phyloP scores from a whole-genome alignment of 345 rosid species.

The Hirschfeldia incana region DNA sequence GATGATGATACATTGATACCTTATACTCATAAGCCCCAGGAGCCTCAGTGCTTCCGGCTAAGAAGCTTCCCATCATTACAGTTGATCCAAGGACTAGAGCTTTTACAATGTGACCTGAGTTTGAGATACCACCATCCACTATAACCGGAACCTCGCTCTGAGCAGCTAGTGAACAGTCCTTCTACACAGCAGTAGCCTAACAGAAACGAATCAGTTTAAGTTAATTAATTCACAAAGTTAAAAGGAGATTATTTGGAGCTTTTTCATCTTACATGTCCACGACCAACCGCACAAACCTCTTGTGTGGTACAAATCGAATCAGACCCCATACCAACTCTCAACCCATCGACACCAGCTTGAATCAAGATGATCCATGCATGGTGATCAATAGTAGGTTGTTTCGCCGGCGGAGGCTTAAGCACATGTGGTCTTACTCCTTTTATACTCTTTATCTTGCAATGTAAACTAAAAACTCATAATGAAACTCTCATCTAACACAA shows the following conservation, averaged over 20 bases:
- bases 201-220: not conserved
- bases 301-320: constrained; percentile 96
- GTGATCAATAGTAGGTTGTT: too few relatives aligned
- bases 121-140: constrained; percentile 97
- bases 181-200: constrained; percentile 96
- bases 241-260: not conserved
- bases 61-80: constrained; percentile 95
- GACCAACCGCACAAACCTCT: constrained; percentile 94
- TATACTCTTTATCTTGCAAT: too few relatives aligned
- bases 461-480: too few relatives aligned
- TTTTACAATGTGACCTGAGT: constrained; percentile 91
- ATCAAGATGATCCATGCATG: constrained; percentile 43
- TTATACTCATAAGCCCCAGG: constrained; percentile 67
- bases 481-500: too few relatives aligned
- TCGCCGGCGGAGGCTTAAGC: too few relatives aligned
- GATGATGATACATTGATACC: constrained; percentile 41
- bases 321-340: constrained; percentile 95
- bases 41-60: constrained; percentile 93
- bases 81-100: constrained; percentile 87
- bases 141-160: constrained; percentile 75
- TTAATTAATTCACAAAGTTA: not conserved
- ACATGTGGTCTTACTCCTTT: too few relatives aligned
- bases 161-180: constrained; percentile 77
- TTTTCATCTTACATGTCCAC: constrained; percentile 72
- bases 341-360: constrained; percentile 78